These are phyloP conservation scores for Parathielavia hyrcaniae DNA, from an alignment of 495 filamentous ascomycete genomes.

Conservation along the genomic window DNA sequence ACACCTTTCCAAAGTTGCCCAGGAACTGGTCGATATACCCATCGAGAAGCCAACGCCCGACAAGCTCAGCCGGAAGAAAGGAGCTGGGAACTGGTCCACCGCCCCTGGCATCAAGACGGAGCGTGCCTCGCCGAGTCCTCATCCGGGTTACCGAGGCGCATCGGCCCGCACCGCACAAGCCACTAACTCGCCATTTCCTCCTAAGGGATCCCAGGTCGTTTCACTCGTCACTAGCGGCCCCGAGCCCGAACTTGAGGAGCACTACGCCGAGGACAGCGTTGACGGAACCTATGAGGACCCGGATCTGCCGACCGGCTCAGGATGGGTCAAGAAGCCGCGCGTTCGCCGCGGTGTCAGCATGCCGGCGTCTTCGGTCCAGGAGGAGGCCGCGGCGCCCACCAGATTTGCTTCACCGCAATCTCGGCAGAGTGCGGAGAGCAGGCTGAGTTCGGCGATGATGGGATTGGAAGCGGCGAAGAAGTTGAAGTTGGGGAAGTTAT, in stretches of 20 bases:
- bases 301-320: constrained; percentile 30
- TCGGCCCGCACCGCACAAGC: not conserved
- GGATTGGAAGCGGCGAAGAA: too few relatives aligned
- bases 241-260: constrained; percentile 33
- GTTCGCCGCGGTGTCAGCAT: constrained; percentile 9
- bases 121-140: not conserved
- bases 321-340: constrained; percentile 30
- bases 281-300: constrained; percentile 35
- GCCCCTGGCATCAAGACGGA: constrained; percentile 13
- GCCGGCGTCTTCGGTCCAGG: constrained; percentile 5
- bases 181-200: constrained; percentile 23
- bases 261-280: constrained; percentile 42
- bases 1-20: constrained; percentile 7
- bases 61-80: not conserved
- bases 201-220: constrained; percentile 37
- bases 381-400: not conserved
- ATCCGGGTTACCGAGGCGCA: not conserved
- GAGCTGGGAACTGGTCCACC: not conserved
- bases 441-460: too few relatives aligned
- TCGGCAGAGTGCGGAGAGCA: not conserved
- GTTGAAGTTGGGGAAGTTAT: too few relatives aligned
- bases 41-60: constrained; percentile 25
- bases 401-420: constrained; percentile 1
- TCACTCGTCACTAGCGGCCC: constrained; percentile 37
- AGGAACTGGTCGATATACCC: constrained; percentile 18